These are phyloP conservation scores for Acanthochlamys bracteata DNA, from an alignment of 106 monocot species.

Conservation along the genomic window DNA sequence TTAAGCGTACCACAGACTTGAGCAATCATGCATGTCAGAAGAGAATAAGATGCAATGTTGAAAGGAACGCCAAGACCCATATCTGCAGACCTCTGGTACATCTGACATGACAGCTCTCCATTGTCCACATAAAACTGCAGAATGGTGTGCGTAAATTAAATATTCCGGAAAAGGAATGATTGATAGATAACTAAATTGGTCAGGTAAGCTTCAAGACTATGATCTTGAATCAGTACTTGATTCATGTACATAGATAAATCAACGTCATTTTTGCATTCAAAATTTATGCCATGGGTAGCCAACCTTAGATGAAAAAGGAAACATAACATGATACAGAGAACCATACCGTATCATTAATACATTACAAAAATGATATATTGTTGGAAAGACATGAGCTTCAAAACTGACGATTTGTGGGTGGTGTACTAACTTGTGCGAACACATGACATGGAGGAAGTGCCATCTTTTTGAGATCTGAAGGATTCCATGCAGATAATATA, in stretches of 20 bases:
- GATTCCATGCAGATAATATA: slow-evolving; percentile 94
- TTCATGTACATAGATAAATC: no score
- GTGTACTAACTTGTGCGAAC: slow-evolving; percentile 75
- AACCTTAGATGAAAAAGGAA: no score
- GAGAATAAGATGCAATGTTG: slow-evolving; percentile 77
- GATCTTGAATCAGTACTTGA: no score
- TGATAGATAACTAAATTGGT: neutral
- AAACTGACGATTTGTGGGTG: neutral
- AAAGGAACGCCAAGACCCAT: slow-evolving; percentile 86
- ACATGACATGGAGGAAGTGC: slow-evolving; percentile 98
- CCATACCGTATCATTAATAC: neutral
- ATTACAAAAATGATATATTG: neutral
- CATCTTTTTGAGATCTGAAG: slow-evolving; percentile 89
- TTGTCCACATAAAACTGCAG: slow-evolving; percentile 71
- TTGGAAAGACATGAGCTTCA: neutral
- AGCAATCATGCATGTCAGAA: slow-evolving; percentile 73
- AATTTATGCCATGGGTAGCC: no score
- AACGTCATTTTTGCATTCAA: no score
- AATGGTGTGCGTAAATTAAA: neutral
- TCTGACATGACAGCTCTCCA: slow-evolving; percentile 77
- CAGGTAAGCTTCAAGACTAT: no score
- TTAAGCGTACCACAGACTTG: slow-evolving; percentile 69
- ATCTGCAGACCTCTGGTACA: slow-evolving; percentile 85
- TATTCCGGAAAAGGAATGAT: neutral
- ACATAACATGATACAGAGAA: no score